These are phyloP conservation scores for Paradendryphiella salina DNA, from an alignment of 2,329 filamentous ascomycete species.

Conservation along the genomic window DNA sequence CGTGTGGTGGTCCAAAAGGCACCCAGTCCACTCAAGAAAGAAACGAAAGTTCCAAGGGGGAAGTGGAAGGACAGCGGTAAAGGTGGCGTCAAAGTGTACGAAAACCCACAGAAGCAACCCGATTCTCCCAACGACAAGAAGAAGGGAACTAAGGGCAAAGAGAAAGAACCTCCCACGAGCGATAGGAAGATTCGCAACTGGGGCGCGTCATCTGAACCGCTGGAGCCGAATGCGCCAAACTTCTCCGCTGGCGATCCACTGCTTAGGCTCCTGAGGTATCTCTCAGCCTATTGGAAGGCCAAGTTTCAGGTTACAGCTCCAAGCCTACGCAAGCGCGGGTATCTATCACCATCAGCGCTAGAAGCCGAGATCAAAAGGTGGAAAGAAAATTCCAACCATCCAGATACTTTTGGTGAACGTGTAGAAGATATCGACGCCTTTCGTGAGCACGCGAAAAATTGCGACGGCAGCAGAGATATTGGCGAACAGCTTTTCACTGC, in stretches of 20 bases:
- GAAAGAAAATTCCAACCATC: conserved; percentile 64
- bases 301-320: conserved; percentile 76
- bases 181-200: conserved; percentile 65
- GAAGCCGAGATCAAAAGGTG: conserved; percentile 75
- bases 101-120: conserved; percentile 24
- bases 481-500: conserved; percentile 90
- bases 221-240: conserved; percentile 72
- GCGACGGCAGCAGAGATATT: conserved; percentile 81
- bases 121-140: conserved; percentile 9
- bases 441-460: conserved; percentile 66
- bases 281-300: conserved; percentile 88
- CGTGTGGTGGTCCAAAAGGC: conserved; percentile 65
- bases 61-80: conserved; percentile 50
- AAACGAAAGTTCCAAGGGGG: conserved; percentile 22
- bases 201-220: conserved; percentile 67
- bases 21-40: conserved; percentile 67
- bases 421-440: conserved; percentile 70
- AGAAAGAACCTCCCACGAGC: conserved; percentile 47
- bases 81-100: conserved; percentile 40
- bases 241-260: conserved; percentile 83
- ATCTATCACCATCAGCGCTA: conserved; percentile 75
- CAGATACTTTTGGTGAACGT: conserved; percentile 73
- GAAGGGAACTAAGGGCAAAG: conserved; percentile 20
- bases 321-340: conserved; percentile 85
- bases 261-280: conserved; percentile 70